Conservation (phyloP, 1,284 basidiomycete genomes). For the Earliella scabrosa region DNA sequence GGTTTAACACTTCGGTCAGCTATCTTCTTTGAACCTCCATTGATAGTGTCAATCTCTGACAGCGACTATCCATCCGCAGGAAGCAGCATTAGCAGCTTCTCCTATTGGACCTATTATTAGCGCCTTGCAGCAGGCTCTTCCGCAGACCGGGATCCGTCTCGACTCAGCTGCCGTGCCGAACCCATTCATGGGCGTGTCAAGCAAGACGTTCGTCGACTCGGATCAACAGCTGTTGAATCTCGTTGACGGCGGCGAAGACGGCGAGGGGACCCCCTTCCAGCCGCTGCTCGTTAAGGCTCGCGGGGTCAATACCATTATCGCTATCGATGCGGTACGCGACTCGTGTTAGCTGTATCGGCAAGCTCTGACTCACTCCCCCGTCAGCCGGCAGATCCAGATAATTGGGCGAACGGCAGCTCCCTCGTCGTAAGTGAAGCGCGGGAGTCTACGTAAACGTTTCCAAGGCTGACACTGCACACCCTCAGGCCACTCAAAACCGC, state of each 20-base stretch:
- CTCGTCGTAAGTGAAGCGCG: conserved; percentile 42
- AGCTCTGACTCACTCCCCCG: neutral
- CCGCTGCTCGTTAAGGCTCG: conserved; percentile 24
- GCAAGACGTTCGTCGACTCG: conserved; percentile 41
- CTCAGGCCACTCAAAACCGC: conserved; percentile 46
- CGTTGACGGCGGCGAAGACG: conserved; percentile 33
- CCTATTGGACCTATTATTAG: conserved; percentile 16
- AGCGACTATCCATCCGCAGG: conserved; percentile 9
- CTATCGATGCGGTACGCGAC: conserved; percentile 19
- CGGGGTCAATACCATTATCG: conserved; percentile 21
- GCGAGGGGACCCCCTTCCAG: conserved; percentile 21
- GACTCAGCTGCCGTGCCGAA: conserved; percentile 40
- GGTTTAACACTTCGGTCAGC: conserved; percentile 19
- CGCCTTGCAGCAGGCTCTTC: no score
- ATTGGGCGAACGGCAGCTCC: conserved; percentile 44
- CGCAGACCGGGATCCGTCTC: conserved; percentile 14
- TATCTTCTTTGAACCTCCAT: neutral
- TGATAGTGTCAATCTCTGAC: neutral
- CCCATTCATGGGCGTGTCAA: conserved; percentile 45
- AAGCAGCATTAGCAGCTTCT: conserved; percentile 24
- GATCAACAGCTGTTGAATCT: conserved; percentile 38
- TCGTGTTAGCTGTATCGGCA: neutral
- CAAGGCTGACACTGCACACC: neutral
- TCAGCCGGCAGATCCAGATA: conserved; percentile 36
- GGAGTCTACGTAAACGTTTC: conserved; percentile 10